Evolutionary conservation across 2,329 filamentous ascomycete species (phyloP), one percentile per base, ranked within the genome.

Genomic region (Eurotiales sp.): DNA sequence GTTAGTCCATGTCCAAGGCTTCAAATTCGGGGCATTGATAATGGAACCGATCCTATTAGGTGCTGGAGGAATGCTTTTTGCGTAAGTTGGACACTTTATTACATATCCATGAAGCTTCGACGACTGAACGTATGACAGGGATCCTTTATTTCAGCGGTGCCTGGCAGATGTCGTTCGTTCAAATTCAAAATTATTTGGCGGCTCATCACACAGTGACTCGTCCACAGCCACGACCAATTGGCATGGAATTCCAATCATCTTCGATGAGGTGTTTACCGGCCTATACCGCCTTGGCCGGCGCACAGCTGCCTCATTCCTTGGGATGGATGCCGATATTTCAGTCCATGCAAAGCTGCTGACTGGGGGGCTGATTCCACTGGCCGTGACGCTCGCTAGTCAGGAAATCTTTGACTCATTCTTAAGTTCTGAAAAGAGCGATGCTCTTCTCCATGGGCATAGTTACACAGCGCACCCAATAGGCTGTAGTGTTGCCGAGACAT

Each of bases 261-360:
- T 90, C 57, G 89, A 95, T 63, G 90, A 95, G 64, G 89, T 95
- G 30, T 95, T 95, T 69, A 92, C 88, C 0, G 89, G 89, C 1
- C 74, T 95, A 4, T 91, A 91, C 65, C 87, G 90, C 11, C 82
- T 95, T 0, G 89, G 90, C 2, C 81, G 84, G 34, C 83, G 85
- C 62, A 84, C 81, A 1, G 78, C 88, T 0, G 82, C 86, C 0
- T 84, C 84, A 0, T 87, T 92, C 66, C 78, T 95, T 3, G 74
- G 75, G 4, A 72, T 82, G 0, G 69, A 88, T 27, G 80, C 89
- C 0, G 89, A 95, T 60, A 85, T 95, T 42, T 84, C 84, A 0
- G 86, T 90, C 0, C 86, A 95, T 61, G 90, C 89, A 5, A 95
- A 95, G 66, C 77, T 95, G 0, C 77, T 95, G 2, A 95, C 90